phyloP scores from a whole-genome alignment of 441 rosid genomes.

The Kokia cookei region DNA sequence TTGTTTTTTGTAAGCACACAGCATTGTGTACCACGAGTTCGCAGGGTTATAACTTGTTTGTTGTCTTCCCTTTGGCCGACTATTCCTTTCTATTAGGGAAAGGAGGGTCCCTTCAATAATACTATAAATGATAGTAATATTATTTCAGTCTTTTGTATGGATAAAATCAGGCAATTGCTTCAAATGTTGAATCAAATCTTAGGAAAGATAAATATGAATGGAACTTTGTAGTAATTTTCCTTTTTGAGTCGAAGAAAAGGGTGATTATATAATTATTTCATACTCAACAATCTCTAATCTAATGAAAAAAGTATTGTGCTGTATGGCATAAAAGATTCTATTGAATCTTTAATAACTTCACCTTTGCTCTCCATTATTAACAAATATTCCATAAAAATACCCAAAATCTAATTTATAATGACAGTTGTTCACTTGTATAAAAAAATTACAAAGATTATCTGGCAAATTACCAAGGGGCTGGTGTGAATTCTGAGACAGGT shows the following conservation, averaged over 20 bases:
- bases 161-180: neutral
- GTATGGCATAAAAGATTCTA: no score
- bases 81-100: neutral
- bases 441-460: neutral
- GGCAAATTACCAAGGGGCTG: neutral
- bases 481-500: neutral
- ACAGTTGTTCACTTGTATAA: no score
- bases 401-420: neutral
- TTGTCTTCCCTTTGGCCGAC: neutral
- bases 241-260: neutral
- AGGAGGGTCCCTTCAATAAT: neutral
- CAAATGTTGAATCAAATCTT: neutral
- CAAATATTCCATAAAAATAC: neutral
- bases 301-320: no score
- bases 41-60: neutral
- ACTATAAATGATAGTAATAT: neutral
- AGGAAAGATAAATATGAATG: neutral
- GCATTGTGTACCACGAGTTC: neutral
- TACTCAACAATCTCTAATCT: no score
- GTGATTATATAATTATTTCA: no score
- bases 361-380: neutral
- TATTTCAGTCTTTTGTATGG: neutral
- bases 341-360: no score
- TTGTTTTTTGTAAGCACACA: neutral
- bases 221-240: neutral